These are phyloP conservation scores for Lupinus albus DNA, from an alignment of 306 rosid genomes.

Conservation along the genomic window DNA sequence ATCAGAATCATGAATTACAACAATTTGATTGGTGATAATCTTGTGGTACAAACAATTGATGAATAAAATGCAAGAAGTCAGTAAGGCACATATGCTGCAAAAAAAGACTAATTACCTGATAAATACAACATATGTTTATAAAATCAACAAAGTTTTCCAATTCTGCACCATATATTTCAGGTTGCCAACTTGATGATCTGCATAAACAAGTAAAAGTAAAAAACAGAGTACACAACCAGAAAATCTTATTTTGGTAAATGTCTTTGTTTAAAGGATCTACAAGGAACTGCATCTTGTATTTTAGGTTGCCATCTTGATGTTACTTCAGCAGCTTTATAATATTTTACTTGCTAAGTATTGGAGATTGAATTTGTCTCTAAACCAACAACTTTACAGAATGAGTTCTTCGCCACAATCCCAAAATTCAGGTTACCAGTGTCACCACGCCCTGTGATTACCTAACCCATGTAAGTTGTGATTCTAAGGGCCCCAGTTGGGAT, in stretches of 20 bases:
- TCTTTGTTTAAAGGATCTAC: conserved; percentile 14
- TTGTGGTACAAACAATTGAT: not conserved
- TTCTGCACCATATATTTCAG: conserved; percentile 5
- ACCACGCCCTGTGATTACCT: not conserved
- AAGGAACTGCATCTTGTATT: conserved; percentile 20
- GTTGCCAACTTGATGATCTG: conserved; percentile 8
- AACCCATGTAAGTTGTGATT: too few relatives aligned
- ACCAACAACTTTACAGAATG: not conserved
- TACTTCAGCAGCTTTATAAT: conserved; percentile 19
- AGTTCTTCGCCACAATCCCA: not conserved
- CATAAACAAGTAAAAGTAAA: conserved; percentile 18
- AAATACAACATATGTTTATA: not conserved
- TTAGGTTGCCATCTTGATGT: conserved; percentile 19
- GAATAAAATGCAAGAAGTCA: not conserved
- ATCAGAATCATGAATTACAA: conserved; percentile 19
- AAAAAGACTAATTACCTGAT: conserved; percentile 1
- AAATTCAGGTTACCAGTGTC: not conserved
- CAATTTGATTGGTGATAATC: conserved; percentile 1
- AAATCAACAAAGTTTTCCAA: conserved; percentile 1
- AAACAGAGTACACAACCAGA: not conserved
- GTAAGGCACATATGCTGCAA: conserved; percentile 2
- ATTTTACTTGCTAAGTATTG: not conserved
- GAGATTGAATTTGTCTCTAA: conserved; percentile 6
- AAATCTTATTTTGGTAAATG: conserved; percentile 1
- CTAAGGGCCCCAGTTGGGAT: too few relatives aligned